Evolutionary conservation across 345 rosid genomes (phyloP).

Genomic region (Excoecaria agallocha): DNA sequence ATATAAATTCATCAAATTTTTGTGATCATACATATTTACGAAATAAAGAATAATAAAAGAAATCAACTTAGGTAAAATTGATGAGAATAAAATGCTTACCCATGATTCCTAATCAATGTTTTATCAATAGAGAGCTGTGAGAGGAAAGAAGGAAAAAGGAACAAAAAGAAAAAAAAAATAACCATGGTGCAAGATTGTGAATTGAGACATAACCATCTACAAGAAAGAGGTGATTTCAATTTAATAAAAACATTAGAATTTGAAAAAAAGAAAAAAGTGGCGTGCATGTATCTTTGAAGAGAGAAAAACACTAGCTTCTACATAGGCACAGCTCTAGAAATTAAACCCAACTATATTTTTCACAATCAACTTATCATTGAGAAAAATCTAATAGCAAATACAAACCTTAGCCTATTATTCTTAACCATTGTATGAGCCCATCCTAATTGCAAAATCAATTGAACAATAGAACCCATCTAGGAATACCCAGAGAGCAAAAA

Average conservation of each 20-base stretch:
- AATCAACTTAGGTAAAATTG: not conserved
- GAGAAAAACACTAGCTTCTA: not conserved
- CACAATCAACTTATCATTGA: not conserved
- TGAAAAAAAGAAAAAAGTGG: not conserved
- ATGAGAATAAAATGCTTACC: not conserved
- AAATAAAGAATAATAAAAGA: not conserved
- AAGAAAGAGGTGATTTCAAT: not conserved
- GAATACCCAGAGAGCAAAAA: slow-evolving; percentile 42
- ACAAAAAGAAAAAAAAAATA: not conserved
- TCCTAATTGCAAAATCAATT: slow-evolving; percentile 26
- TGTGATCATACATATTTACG: not conserved
- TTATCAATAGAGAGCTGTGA: not conserved
- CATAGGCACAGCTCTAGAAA: not conserved
- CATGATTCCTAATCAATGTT: not conserved
- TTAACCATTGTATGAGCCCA: not conserved
- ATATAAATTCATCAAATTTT: not conserved
- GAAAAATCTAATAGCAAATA: too few species aligned
- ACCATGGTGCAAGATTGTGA: not conserved
- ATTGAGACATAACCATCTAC: not conserved
- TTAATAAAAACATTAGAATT: not conserved
- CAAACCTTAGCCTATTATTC: too few species aligned
- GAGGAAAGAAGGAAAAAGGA: not conserved
- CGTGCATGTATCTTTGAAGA: not conserved
- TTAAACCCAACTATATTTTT: not conserved
- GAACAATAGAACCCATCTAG: slow-evolving; percentile 40